Conservation (phyloP, 805 yeast genomes). For the Candida stauntonica region DNA sequence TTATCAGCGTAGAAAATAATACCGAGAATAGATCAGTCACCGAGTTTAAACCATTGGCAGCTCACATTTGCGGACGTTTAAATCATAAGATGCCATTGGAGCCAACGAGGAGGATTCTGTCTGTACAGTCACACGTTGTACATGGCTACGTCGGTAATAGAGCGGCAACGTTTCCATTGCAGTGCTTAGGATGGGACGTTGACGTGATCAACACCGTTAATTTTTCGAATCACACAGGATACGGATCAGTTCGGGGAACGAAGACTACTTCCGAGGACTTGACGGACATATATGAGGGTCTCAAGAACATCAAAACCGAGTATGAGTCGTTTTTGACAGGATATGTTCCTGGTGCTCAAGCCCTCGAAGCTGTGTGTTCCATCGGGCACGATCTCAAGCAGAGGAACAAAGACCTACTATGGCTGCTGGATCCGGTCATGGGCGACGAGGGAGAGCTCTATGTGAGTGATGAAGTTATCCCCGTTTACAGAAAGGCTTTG, state of each 20-base stretch:
- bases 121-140: slow-evolving; percentile 65
- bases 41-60: too few species aligned
- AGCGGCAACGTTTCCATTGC: slow-evolving; percentile 62
- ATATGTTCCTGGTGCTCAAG: slow-evolving; percentile 55
- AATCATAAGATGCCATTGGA: background rate
- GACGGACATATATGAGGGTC: slow-evolving; percentile 34
- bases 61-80: too few species aligned
- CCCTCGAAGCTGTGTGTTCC: slow-evolving; percentile 41
- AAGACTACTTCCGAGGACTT: slow-evolving; percentile 39
- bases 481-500: slow-evolving; percentile 50
- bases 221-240: slow-evolving; percentile 69
- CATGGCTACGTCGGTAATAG: slow-evolving; percentile 74
- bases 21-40: too few species aligned
- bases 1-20: too few species aligned
- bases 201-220: slow-evolving; percentile 63
- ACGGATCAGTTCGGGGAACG: slow-evolving; percentile 51
- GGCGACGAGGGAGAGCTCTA: slow-evolving; percentile 74
- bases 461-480: slow-evolving; percentile 55
- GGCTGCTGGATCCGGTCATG: slow-evolving; percentile 76
- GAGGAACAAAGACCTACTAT: slow-evolving; percentile 33
- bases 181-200: slow-evolving; percentile 64
- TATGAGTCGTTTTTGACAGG: slow-evolving; percentile 64
- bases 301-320: slow-evolving; percentile 29
- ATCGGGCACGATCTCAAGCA: slow-evolving; percentile 35
- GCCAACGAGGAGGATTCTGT: slow-evolving; percentile 30